Conservation (phyloP, 352 stramenopile species). For the Elongisporangium prolatum region DNA sequence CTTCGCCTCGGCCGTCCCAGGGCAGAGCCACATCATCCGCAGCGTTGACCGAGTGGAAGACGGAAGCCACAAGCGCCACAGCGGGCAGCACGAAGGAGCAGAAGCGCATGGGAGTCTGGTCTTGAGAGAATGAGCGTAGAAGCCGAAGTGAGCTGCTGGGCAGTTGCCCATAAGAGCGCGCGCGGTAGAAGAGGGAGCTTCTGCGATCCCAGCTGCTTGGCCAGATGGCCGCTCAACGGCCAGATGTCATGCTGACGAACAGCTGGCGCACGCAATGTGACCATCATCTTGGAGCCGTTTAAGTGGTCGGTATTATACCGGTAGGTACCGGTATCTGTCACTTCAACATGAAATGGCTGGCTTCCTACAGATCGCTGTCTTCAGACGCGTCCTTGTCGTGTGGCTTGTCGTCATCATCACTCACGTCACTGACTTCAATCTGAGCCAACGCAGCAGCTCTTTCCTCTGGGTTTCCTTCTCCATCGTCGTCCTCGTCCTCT, state of each 20-base stretch:
- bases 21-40: conserved; percentile 19
- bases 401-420: conserved; percentile 23
- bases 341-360: not conserved
- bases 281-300: not conserved
- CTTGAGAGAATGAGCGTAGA: not conserved
- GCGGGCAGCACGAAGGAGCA: conserved; percentile 2
- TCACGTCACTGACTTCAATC: conserved; percentile 50
- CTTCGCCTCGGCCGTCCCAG: conserved; percentile 39
- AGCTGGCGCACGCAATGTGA: not conserved
- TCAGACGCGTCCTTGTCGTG: conserved; percentile 34
- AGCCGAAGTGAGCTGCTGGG: not conserved
- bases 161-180: no score
- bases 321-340: not conserved
- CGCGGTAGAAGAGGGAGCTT: not conserved
- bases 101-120: conserved; percentile 3
- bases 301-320: not conserved
- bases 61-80: conserved; percentile 1
- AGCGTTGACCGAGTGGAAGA: conserved; percentile 5
- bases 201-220: not conserved
- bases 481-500: conserved; percentile 17
- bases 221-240: not conserved
- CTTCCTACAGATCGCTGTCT: conserved; percentile 64
- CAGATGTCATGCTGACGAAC: not conserved
- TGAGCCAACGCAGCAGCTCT: conserved; percentile 24
- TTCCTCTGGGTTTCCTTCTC: conserved; percentile 18